Evolutionary conservation across 495 filamentous ascomycete genomes (phyloP), one percentile per base, ranked within the genome.

Genomic region (Hypomontagnella submonticulosa): DNA sequence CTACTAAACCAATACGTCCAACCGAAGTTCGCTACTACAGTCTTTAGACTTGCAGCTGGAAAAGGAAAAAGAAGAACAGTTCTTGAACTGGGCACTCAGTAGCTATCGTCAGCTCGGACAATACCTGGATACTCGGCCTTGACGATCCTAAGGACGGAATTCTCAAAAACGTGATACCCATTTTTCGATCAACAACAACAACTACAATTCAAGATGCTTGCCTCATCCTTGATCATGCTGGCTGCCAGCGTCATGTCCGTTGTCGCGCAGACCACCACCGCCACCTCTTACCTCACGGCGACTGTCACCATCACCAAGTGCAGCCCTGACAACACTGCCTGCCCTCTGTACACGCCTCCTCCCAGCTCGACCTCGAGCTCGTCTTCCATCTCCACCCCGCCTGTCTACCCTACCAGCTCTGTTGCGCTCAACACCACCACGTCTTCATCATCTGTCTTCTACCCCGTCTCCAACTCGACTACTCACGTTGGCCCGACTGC

Each of bases 261-360:
- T 10, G 61, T 67, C 47, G 69, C 71, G 55, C 65, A 73, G 11
- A 78, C 73, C 46, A 73, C 73, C 34, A 80, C 80, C 41, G 75
- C 78, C 59, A 81, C 78, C 20, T 71, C 73, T 53, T 79, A 77
- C 57, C 61, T 78, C 66, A 81, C 80, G 33, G 63, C 74, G 51
- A 81, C 79, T 27, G 67, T 81, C 70, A 82, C 81, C 66, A 77
- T 82, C 66, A 81, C 79, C 56, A 61, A 76, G 72, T 80, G 80
- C 76, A 79, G 76, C 68, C 76, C 79, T 7, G 75, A 73, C 33
- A 72, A 73, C 70, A 75, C 81, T 50, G 68, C 74, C 55, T 79
- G 84, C 79, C 76, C 82, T 30, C 63, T 73, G 48, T 71, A 75
- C 33, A 71, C 75, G 33, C 59, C 73, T 30, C 60, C 69, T 12